phyloP scores from a whole-genome alignment of 176 grass and related monocot genomes.

The Bonia amplexicaulis region DNA sequence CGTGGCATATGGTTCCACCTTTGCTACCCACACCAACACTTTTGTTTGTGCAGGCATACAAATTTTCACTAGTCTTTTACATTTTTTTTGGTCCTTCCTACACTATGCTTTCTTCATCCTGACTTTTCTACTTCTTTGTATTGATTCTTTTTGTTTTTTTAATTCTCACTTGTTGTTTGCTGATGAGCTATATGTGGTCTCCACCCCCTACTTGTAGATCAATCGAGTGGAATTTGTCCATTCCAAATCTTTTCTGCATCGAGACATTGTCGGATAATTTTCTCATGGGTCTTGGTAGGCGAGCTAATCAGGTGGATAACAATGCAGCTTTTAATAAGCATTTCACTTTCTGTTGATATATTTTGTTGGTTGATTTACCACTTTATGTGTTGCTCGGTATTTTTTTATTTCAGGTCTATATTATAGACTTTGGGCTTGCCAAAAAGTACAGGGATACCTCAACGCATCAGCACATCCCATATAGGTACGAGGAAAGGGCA shows the following conservation, averaged over 20 bases:
- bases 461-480: conserved; percentile 92
- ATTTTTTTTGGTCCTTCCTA: background rate
- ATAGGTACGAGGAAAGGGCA: conserved; percentile 40
- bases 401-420: conserved; percentile 60
- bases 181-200: background rate
- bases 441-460: conserved; percentile 91
- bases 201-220: conserved; percentile 48
- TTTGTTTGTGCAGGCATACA: background rate
- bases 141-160: background rate
- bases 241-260: conserved; percentile 87
- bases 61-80: background rate
- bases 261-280: conserved; percentile 98
- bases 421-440: conserved; percentile 98
- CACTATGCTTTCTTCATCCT: background rate
- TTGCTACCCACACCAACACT: background rate
- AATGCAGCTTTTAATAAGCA: background rate
- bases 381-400: background rate
- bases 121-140: background rate
- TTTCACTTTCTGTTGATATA: background rate
- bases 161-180: background rate
- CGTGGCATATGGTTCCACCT: background rate
- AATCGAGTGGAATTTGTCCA: conserved; percentile 95
- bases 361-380: conserved; percentile 23
- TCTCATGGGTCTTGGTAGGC: conserved; percentile 88
- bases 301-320: conserved; percentile 75